These are phyloP conservation scores for Eucalyptus paniculata DNA, from an alignment of 345 rosid genomes.

Conservation along the genomic window DNA sequence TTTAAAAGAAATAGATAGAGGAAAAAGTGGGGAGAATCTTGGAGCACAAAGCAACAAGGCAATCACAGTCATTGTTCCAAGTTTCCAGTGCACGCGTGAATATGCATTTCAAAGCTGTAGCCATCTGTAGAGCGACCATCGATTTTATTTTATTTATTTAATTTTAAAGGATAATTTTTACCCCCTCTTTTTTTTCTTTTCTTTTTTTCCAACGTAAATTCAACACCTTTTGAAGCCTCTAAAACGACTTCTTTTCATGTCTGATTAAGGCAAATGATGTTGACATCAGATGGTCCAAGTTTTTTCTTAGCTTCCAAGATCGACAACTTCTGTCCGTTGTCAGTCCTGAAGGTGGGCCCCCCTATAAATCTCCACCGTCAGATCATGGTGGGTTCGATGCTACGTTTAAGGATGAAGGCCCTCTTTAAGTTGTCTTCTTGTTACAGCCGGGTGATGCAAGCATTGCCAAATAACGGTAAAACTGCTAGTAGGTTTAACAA, in stretches of 20 bases:
- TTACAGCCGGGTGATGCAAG: not conserved
- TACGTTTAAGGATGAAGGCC: not conserved
- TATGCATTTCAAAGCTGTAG: not conserved
- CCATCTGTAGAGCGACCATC: not conserved
- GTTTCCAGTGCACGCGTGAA: slow-evolving; percentile 7
- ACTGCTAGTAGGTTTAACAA: not conserved
- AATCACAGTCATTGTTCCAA: slow-evolving; percentile 4
- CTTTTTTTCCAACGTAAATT: not conserved
- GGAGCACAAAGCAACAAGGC: not conserved
- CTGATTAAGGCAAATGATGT: not conserved
- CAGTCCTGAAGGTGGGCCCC: not conserved
- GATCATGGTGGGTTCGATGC: not conserved
- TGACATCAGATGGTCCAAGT: not conserved
- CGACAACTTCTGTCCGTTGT: not conserved
- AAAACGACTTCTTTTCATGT: not conserved
- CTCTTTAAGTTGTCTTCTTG: not conserved
- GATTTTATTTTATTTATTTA: not conserved
- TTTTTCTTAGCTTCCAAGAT: not conserved
- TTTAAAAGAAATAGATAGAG: too few relatives aligned
- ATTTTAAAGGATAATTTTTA: not conserved
- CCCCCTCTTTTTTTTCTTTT: not conserved
- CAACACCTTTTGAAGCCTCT: not conserved
- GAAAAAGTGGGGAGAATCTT: not conserved
- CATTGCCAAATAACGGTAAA: not conserved
- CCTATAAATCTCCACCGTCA: not conserved